A percentile compares a stretch with the other conserved stretches of the same genome.
These are phyloP conservation scores for Ottelia alismoides DNA, from an alignment of 106 monocot genomes.

Conservation along the genomic window DNA sequence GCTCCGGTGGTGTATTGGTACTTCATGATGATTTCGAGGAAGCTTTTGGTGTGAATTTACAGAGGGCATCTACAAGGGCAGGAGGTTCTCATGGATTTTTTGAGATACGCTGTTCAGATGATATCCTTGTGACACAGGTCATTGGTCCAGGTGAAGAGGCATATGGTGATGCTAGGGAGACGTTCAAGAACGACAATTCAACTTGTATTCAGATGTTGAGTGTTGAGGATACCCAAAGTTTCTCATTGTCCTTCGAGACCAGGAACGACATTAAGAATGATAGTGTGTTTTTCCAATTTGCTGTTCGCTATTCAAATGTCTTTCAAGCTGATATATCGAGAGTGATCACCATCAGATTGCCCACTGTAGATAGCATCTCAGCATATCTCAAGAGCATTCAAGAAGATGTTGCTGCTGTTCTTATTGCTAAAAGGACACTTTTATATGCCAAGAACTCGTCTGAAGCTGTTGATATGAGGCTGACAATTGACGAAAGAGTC, in stretches of 20 bases:
- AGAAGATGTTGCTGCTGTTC: constrained; percentile 67
- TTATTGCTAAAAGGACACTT: constrained; percentile 79
- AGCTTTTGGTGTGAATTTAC: constrained; percentile 97
- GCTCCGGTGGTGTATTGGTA: constrained; percentile 86
- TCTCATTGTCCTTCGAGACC: constrained; percentile 81
- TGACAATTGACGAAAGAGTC: constrained; percentile 78
- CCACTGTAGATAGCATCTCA: constrained; percentile 74
- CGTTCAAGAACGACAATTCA: constrained; percentile 82
- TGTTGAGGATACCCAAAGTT: constrained; percentile 92
- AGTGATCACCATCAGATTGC: constrained; percentile 84
- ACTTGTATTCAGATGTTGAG: constrained; percentile 85
- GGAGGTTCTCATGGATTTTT: constrained; percentile 90
- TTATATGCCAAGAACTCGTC: constrained; percentile 48
- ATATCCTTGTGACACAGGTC: constrained; percentile 89
- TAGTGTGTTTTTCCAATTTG: constrained; percentile 88
- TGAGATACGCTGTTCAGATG: constrained; percentile 92
- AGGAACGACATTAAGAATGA: constrained; percentile 64
- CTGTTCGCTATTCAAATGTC: constrained; percentile 61
- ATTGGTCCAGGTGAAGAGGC: constrained; percentile 98
- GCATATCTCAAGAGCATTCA: constrained; percentile 72
- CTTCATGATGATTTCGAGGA: constrained; percentile 99
- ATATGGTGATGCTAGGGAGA: constrained; percentile 63
- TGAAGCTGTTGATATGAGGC: constrained; percentile 61
- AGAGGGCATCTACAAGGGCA: constrained; percentile 74
- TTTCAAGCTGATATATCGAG: constrained; percentile 78